phyloP scores from a whole-genome alignment of 768 basidiomycete genomes.

The Amanita polypyramis region DNA sequence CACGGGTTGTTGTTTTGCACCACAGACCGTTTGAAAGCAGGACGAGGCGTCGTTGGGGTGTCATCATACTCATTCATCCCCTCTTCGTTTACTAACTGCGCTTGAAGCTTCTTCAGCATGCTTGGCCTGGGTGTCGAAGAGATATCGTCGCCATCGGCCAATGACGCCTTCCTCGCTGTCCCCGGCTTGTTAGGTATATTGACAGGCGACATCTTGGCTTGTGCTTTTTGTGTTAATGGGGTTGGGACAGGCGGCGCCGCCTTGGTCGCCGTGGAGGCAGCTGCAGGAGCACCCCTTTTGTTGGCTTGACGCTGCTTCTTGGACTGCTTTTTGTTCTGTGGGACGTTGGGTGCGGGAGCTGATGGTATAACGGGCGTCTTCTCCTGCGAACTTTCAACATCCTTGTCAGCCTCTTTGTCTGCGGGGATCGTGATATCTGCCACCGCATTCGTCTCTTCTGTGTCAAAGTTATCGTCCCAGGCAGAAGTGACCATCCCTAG shows the following conservation, averaged over 20 bases:
- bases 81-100: constrained; percentile 3
- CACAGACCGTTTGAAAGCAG: background rate
- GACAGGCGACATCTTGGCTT: background rate
- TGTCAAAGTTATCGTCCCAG: constrained; percentile 1
- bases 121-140: constrained; percentile 6
- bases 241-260: background rate
- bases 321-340: constrained; percentile 3
- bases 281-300: background rate
- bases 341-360: background rate
- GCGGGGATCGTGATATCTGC: background rate
- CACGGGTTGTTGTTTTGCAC: background rate
- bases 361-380: constrained; percentile 5
- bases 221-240: background rate
- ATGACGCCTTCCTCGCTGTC: background rate
- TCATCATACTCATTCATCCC: constrained; percentile 1
- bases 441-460: background rate
- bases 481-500: constrained; percentile 7
- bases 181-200: background rate
- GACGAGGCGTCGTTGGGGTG: constrained; percentile 4
- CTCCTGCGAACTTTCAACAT: background rate
- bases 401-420: background rate
- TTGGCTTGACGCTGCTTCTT: constrained; percentile 5
- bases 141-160: constrained; percentile 1
- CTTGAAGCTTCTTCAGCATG: constrained; percentile 3
- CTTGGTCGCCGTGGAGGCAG: background rate